These are phyloP conservation scores for Populus hybrid DNA, from an alignment of 441 rosid species.

Conservation along the genomic window DNA sequence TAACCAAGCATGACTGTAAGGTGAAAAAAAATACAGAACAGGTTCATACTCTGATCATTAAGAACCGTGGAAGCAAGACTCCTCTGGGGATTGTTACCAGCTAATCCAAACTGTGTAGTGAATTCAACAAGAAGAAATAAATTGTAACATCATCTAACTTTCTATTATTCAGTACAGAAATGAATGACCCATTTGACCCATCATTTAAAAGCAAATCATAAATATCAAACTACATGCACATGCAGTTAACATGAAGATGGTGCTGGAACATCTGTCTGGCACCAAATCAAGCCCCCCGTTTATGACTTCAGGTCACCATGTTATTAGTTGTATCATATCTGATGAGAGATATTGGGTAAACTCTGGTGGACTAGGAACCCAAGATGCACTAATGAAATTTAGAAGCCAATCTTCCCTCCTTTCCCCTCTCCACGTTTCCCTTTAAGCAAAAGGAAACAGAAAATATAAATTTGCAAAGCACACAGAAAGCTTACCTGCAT, in stretches of 20 bases:
- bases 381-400: background rate
- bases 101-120: conserved; percentile 62
- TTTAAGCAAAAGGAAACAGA: background rate
- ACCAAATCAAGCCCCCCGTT: background rate
- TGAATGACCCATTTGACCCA: background rate
- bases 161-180: background rate
- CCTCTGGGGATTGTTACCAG: conserved; percentile 76
- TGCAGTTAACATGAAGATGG: background rate
- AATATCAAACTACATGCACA: background rate
- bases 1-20: background rate
- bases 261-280: background rate
- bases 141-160: background rate
- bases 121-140: conserved; percentile 8
- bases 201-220: background rate
- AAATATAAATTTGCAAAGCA: conserved; percentile 1
- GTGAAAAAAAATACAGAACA: background rate
- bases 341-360: background rate
- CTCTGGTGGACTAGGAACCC: background rate
- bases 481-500: conserved; percentile 60
- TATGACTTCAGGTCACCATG: background rate
- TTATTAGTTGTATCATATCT: background rate
- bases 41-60: conserved; percentile 72
- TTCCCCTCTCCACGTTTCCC: background rate
- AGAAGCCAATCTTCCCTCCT: background rate
- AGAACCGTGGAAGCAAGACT: conserved; percentile 71